Conservation (phyloP, 1,284 basidiomycete genomes). For the Irpex sp. region DNA sequence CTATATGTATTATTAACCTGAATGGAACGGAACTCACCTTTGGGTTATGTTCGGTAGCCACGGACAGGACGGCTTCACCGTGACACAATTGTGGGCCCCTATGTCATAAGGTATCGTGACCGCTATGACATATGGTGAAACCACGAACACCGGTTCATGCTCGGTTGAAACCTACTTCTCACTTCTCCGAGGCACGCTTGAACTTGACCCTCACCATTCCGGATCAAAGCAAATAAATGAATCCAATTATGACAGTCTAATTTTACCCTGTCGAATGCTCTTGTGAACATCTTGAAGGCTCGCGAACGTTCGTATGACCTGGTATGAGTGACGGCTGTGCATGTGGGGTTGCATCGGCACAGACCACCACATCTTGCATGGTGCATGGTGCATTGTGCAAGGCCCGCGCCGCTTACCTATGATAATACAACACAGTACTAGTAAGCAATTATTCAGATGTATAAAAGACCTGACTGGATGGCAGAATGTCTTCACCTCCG, state of each 20-base stretch:
- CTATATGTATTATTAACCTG: no score
- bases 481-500: neutral
- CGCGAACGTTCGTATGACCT: neutral
- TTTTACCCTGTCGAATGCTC: neutral
- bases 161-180: conserved; percentile 5
- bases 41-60: neutral
- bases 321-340: neutral
- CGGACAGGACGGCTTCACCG: neutral
- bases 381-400: neutral
- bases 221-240: neutral
- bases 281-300: neutral
- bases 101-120: neutral
- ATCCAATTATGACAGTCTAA: neutral
- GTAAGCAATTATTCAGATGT: neutral
- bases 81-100: neutral
- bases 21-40: no score
- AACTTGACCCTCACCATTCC: neutral
- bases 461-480: neutral
- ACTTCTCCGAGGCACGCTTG: conserved; percentile 2
- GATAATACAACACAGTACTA: no score
- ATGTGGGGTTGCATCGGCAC: neutral
- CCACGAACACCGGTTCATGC: neutral
- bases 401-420: neutral
- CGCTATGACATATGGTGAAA: neutral
- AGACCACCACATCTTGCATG: neutral